These are phyloP conservation scores for Albugo laibachii DNA, from an alignment of 352 stramenopile genomes.

Conservation along the genomic window DNA sequence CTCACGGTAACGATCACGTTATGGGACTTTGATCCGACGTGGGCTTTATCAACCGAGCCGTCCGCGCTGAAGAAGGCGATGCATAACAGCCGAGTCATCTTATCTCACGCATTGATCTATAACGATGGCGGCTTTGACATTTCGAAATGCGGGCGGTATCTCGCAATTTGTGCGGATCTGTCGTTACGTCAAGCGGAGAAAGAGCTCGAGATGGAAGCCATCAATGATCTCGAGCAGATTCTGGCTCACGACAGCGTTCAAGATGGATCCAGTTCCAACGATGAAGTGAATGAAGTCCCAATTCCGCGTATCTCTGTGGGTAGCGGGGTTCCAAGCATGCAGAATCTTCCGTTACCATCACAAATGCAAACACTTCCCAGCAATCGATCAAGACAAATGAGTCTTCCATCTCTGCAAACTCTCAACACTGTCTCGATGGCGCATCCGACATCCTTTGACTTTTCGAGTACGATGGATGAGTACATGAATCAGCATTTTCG, in stretches of 20 bases:
- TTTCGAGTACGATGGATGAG: slow-evolving; percentile 29
- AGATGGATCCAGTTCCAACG: slow-evolving; percentile 30
- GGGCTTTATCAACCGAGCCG: slow-evolving; percentile 47
- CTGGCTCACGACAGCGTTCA: slow-evolving; percentile 32
- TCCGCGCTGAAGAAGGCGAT: slow-evolving; percentile 63
- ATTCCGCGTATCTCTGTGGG: neutral
- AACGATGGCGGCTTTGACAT: slow-evolving; percentile 97
- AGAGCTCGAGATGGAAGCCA: slow-evolving; percentile 48
- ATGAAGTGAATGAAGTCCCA: slow-evolving; percentile 35
- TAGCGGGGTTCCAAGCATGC: neutral
- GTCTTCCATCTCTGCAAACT: neutral
- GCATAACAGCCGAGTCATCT: slow-evolving; percentile 60
- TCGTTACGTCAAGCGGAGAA: slow-evolving; percentile 77
- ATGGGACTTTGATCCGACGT: slow-evolving; percentile 86
- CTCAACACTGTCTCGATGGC: neutral
- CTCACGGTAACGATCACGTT: slow-evolving; percentile 88
- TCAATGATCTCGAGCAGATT: slow-evolving; percentile 54
- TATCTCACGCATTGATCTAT: slow-evolving; percentile 90
- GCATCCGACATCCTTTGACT: neutral
- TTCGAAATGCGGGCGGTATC: slow-evolving; percentile 83
- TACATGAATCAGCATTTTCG: slow-evolving; percentile 73
- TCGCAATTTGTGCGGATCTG: slow-evolving; percentile 91
- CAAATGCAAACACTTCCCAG: too few species aligned
- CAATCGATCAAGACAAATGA: neutral
- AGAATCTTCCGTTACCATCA: neutral